phyloP scores from a whole-genome alignment of 1,284 basidiomycete genomes.

The Fomitopsis pinicola region DNA sequence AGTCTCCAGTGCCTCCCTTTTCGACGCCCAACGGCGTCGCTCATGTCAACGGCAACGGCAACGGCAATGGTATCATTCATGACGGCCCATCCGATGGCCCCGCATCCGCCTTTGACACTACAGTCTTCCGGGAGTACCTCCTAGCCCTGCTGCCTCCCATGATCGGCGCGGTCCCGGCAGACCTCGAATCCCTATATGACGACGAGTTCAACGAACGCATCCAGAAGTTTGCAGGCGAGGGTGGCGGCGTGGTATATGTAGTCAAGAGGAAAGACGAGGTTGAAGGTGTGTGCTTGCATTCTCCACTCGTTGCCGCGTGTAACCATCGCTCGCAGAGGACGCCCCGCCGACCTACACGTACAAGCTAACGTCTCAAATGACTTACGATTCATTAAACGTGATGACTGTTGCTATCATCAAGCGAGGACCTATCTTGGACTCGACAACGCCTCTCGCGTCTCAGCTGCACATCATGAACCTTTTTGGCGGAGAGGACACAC shows the following conservation, averaged over 20 bases:
- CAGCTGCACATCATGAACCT: slow-evolving; percentile 94
- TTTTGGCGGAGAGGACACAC: slow-evolving; percentile 87
- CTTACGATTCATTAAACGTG: slow-evolving; percentile 79
- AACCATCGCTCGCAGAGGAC: slow-evolving; percentile 45
- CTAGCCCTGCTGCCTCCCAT: slow-evolving; percentile 70
- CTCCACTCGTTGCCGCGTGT: slow-evolving; percentile 1
- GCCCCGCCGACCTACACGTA: slow-evolving; percentile 60
- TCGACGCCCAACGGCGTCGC: slow-evolving; percentile 11
- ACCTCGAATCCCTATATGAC: slow-evolving; percentile 68
- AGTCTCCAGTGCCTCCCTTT: slow-evolving; percentile 15
- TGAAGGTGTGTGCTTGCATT: slow-evolving; percentile 47
- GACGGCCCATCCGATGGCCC: slow-evolving; percentile 22
- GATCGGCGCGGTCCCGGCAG: slow-evolving; percentile 57
- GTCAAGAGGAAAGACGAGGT: slow-evolving; percentile 70
- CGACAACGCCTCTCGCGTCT: slow-evolving; percentile 69
- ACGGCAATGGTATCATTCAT: slow-evolving; percentile 21
- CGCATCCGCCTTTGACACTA: slow-evolving; percentile 48
- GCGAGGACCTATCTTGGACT: slow-evolving; percentile 81
- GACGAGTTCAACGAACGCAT: slow-evolving; percentile 73
- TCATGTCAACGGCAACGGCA: slow-evolving; percentile 21
- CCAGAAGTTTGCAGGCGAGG: slow-evolving; percentile 68
- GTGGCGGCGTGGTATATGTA: slow-evolving; percentile 71
- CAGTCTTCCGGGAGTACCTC: slow-evolving; percentile 64
- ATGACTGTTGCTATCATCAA: slow-evolving; percentile 95
- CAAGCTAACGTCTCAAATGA: slow-evolving; percentile 66